Conservation (phyloP, 371 early-diverging fungal genomes). For the Polyrhizophydium stewartii region DNA sequence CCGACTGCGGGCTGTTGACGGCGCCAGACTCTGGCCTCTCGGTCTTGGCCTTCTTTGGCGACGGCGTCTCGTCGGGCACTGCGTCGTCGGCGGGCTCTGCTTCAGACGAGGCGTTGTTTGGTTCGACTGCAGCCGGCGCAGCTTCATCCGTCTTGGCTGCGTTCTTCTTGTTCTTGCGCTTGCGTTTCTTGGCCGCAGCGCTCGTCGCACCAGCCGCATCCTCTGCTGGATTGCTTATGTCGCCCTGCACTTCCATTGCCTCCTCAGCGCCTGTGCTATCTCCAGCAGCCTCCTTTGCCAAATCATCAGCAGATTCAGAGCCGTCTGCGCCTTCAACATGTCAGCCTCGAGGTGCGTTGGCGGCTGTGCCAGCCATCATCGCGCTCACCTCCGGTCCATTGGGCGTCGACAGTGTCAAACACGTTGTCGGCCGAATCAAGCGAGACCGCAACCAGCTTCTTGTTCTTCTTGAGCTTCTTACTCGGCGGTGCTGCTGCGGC, state of each 20-base stretch:
- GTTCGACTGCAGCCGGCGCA: background rate
- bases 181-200: background rate
- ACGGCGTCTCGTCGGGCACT: background rate
- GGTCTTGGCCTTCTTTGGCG: background rate
- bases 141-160: background rate
- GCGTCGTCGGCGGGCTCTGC: background rate
- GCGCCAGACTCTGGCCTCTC: background rate
- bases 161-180: conserved; percentile 2
- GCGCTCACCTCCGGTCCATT: too few relatives aligned
- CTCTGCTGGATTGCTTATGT: background rate
- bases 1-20: background rate
- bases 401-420: too few relatives aligned
- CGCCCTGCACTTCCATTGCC: background rate
- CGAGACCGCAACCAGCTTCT: background rate
- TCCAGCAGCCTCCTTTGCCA: background rate
- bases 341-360: background rate
- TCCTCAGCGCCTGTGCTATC: background rate
- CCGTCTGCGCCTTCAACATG: background rate
- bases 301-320: background rate
- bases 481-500: background rate
- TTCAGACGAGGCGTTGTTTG: background rate
- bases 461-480: background rate
- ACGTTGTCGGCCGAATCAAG: too few relatives aligned
- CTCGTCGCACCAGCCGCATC: background rate
- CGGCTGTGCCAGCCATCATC: too few relatives aligned